These are phyloP conservation scores for Striga asiatica DNA, from an alignment of 257 asterid species.

Conservation along the genomic window DNA sequence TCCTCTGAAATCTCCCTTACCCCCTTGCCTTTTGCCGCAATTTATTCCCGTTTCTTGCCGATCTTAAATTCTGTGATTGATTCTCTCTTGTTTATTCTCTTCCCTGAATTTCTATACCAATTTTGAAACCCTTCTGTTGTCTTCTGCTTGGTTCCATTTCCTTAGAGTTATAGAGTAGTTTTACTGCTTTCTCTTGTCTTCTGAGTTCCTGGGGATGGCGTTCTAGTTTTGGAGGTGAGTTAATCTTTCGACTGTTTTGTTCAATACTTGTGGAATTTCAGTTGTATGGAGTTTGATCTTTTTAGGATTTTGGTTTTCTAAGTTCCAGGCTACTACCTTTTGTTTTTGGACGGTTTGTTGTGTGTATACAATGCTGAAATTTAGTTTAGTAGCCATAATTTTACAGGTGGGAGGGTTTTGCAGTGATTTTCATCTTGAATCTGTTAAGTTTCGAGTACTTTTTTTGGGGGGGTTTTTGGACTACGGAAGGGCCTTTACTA, in stretches of 20 bases:
- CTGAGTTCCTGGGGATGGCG: slow-evolving; percentile 15
- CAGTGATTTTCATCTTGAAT: slow-evolving; percentile 19
- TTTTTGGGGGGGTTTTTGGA: slow-evolving; percentile 3
- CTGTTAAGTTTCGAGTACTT: slow-evolving; percentile 17
- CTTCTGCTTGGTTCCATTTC: slow-evolving; percentile 11
- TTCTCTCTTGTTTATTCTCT: slow-evolving; percentile 6
- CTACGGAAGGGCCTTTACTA: slow-evolving; percentile 7
- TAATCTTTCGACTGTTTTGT: slow-evolving; percentile 2
- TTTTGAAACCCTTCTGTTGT: background rate
- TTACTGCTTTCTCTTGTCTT: slow-evolving; percentile 15
- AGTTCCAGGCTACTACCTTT: slow-evolving; percentile 21
- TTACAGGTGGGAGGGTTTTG: slow-evolving; percentile 8
- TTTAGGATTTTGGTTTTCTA: slow-evolving; percentile 12
- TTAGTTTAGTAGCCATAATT: slow-evolving; percentile 19
- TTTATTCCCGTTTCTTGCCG: slow-evolving; percentile 48
- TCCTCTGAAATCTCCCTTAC: slow-evolving; percentile 48
- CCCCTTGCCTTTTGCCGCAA: slow-evolving; percentile 85
- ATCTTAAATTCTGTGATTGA: slow-evolving; percentile 25
- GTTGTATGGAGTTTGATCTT: slow-evolving; percentile 20
- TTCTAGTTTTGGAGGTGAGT: slow-evolving; percentile 28
- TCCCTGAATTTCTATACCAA: slow-evolving; percentile 14
- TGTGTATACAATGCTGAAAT: slow-evolving; percentile 28
- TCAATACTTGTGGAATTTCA: slow-evolving; percentile 16
- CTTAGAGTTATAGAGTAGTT: slow-evolving; percentile 6
- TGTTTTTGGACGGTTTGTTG: slow-evolving; percentile 15